Conservation (phyloP, 1,139 yeast genomes). For the Magnusiomyces tetraspermus region DNA sequence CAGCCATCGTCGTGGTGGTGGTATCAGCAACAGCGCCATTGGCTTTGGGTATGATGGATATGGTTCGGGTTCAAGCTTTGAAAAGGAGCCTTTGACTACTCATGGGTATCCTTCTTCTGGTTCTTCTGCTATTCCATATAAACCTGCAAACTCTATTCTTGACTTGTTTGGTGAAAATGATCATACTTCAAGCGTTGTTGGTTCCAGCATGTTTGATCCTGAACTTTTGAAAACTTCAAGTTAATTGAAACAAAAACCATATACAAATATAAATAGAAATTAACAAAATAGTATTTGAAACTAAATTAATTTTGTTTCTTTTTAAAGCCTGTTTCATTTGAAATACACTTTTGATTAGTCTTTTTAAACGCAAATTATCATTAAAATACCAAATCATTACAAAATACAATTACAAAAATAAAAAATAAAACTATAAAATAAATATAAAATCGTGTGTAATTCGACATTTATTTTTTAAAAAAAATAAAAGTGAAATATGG, state of each 20-base stretch:
- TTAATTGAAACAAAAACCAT: not conserved
- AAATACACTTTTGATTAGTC: no score
- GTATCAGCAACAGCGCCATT: no score
- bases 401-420: not conserved
- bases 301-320: no score
- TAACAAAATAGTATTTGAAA: no score
- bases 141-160: not conserved
- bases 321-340: no score
- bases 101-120: not conserved
- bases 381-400: not conserved
- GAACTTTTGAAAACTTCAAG: not conserved
- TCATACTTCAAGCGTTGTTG: not conserved
- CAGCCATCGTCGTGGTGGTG: no score
- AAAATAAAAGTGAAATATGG: no score
- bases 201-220: not conserved
- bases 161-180: not conserved
- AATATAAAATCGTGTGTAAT: no score
- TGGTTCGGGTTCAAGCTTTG: no score
- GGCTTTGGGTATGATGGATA: no score
- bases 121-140: not conserved
- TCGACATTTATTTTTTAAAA: no score
- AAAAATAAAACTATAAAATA: not conserved
- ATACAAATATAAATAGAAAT: not conserved
- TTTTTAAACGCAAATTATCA: not conserved
- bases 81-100: no score